phyloP scores from a whole-genome alignment of 768 basidiomycete species.

The Boletellus ananiceps region DNA sequence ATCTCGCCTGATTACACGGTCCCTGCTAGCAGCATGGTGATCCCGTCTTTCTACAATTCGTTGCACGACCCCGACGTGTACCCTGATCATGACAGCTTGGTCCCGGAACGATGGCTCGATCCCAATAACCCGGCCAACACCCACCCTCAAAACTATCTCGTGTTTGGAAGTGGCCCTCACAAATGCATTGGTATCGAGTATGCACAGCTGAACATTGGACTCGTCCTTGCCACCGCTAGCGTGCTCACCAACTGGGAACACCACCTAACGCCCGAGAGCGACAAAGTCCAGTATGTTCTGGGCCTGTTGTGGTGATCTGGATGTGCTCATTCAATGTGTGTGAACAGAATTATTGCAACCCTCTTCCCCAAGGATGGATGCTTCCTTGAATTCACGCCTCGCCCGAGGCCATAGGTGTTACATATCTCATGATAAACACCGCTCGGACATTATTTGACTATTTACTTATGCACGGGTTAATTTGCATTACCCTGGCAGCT shows the following conservation, averaged over 20 bases:
- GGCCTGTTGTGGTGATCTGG: not conserved
- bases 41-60: conserved; percentile 90
- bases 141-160: conserved; percentile 92
- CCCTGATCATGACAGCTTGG: conserved; percentile 77
- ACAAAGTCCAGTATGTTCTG: conserved; percentile 72
- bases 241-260: conserved; percentile 85
- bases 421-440: not conserved
- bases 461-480: conserved; percentile 15
- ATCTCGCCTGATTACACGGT: conserved; percentile 90
- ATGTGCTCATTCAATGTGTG: not conserved
- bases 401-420: conserved; percentile 28
- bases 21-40: conserved; percentile 88
- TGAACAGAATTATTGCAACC: conserved; percentile 82
- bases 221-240: conserved; percentile 80
- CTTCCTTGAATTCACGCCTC: conserved; percentile 69
- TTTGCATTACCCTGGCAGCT: no score
- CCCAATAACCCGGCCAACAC: conserved; percentile 68
- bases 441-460: not conserved
- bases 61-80: conserved; percentile 86
- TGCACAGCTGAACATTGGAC: conserved; percentile 83
- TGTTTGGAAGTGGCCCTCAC: conserved; percentile 93
- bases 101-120: conserved; percentile 93
- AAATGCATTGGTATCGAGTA: conserved; percentile 92
- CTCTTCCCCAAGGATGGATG: conserved; percentile 95
- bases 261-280: conserved; percentile 68